Conservation (phyloP, 2,329 filamentous ascomycete genomes). For the Colletotrichum sp. region DNA sequence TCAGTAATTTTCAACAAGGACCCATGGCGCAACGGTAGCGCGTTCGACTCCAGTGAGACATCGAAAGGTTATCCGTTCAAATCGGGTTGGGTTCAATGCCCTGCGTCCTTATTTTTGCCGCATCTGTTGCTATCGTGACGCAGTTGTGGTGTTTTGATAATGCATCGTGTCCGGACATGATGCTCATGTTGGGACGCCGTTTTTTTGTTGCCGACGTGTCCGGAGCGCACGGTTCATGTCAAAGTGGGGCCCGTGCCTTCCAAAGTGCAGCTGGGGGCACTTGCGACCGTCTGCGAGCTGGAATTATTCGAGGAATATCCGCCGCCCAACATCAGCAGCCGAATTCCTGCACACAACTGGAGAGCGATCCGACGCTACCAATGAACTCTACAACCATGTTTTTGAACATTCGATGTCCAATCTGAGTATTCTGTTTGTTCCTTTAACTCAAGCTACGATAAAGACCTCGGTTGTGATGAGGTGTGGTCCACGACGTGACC, state of each 20-base stretch:
- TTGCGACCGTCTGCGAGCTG: background rate
- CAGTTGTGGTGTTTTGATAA: background rate
- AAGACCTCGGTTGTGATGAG: background rate
- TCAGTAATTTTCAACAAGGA: accelerated
- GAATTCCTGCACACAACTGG: background rate
- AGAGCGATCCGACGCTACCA: background rate
- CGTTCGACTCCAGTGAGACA: background rate
- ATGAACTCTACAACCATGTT: background rate
- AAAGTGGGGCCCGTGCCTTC: background rate
- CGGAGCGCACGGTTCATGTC: background rate
- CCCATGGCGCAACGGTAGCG: slow-evolving; percentile 12
- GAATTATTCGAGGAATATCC: background rate
- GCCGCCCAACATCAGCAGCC: background rate
- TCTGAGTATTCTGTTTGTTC: background rate
- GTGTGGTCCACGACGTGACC: background rate
- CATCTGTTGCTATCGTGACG: background rate
- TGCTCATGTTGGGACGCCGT: background rate
- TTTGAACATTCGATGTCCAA: background rate
- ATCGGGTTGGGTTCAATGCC: slow-evolving; percentile 10
- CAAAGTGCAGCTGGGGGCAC: background rate
- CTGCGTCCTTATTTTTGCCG: accelerated
- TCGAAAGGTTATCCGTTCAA: slow-evolving; percentile 15
- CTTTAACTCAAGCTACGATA: background rate
- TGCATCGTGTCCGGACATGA: background rate
- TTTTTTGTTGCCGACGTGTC: background rate